phyloP scores from a whole-genome alignment of 2,329 filamentous ascomycete species.

The Epichloe hybrida region DNA sequence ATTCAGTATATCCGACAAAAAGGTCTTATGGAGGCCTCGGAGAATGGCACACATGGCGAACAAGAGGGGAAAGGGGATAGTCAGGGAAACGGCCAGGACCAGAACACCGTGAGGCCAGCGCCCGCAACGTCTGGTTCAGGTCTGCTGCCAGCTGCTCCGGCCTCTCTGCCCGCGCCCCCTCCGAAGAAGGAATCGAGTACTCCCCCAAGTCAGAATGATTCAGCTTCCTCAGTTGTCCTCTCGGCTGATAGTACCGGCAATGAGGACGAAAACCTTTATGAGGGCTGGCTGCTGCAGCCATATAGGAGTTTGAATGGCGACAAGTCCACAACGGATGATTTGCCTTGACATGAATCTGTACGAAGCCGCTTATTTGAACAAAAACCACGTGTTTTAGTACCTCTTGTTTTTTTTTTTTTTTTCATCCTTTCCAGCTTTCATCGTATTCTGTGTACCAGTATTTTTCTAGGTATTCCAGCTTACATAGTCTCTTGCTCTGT shows the following conservation, averaged over 20 bases:
- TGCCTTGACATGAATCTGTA: conserved; percentile 12
- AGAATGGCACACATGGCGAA: conserved; percentile 4
- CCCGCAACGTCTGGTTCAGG: conserved; percentile 10
- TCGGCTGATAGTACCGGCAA: conserved; percentile 18
- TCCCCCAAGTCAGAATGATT: conserved; percentile 19
- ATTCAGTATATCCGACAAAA: conserved; percentile 51
- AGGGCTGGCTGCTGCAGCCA: conserved; percentile 24
- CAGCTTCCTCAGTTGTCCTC: conserved; percentile 16
- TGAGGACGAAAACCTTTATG: conserved; percentile 20
- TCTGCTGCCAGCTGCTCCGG: conserved; percentile 24
- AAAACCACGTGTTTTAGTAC: background rate
- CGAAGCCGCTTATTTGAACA: background rate
- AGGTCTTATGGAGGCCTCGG: conserved; percentile 30
- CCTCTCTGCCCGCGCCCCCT: conserved; percentile 24
- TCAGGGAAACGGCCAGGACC: conserved; percentile 6
- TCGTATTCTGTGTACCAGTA: background rate
- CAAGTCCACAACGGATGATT: conserved; percentile 19
- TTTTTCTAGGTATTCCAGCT: background rate
- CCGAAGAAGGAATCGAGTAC: conserved; percentile 18
- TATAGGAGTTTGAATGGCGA: conserved; percentile 21
- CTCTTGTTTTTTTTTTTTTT: background rate
- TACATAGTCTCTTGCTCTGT: no score
- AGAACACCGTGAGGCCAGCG: conserved; percentile 5
- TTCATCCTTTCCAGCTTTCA: background rate
- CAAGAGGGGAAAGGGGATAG: conserved; percentile 8